Base-by-base conservation (phyloP, 768 basidiomycete species). In the Hericium erinaceus region DNA sequence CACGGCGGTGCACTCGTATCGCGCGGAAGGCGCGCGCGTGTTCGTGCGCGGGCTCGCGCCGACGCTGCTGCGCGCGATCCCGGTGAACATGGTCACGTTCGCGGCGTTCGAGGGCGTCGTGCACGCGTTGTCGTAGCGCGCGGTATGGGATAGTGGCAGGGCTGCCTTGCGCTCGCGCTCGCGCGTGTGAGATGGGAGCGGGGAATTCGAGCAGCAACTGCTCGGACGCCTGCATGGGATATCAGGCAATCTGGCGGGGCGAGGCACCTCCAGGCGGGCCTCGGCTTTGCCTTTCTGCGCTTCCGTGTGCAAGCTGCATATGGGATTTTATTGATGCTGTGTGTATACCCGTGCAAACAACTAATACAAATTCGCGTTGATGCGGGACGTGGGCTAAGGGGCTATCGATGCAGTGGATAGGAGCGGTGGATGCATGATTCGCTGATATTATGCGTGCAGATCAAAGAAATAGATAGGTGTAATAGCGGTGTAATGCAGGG, bases 51-150 rank as follows among this genome's bases (percentile, higher is more conserved):
- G 93, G 0, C 70, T 95, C 26, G 74, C 82, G 2, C 91, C 92
- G 11, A 94, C 93, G 0, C 67, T 97, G 9, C 80, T 94, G 40
- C 77, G 93, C 41, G 86, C 88, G n/a, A 77, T 90, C 22, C 90
- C 89, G 2, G 87, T 89, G n/a, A 91, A 91, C 62, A 89, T 91
- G 79, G 85, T 83, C 37, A 89, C 85, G 1, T 91, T 92, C 68
- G 80, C 77, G 3, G 81, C 82, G 2, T 92, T 89, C 59, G 89
- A 92, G 61, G 69, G 74, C 2, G 74, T 84, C 38, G 79, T 84
- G 0, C 75, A 69, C 51, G 59, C 68, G 13, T 57, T 75, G 54
- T 68, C 72, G n/a, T 65, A 20, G 40, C 4, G 48, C 33, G 26
- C 8, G 15, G 28, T 8, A 8, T 8, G 28, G 28, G 28, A 8